Conservation (phyloP, 805 yeast species). For the Lipomyces yamadae region DNA sequence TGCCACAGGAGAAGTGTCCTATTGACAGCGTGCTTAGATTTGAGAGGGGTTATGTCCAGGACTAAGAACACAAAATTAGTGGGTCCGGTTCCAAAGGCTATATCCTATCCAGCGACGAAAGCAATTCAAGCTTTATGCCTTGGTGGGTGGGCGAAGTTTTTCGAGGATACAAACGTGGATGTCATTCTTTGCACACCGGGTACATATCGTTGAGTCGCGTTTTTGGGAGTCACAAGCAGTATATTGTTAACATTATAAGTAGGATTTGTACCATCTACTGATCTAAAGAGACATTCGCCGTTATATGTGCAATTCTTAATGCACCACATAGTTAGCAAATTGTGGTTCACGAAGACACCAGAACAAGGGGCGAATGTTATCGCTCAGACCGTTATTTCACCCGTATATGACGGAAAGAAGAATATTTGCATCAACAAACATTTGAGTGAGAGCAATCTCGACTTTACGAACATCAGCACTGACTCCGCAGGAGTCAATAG, state of each 20-base stretch:
- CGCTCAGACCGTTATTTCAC: slow-evolving; percentile 18
- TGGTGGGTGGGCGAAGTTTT: slow-evolving; percentile 19
- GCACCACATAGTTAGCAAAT: slow-evolving; percentile 12
- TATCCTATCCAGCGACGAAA: slow-evolving; percentile 19
- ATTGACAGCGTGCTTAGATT: slow-evolving; percentile 8
- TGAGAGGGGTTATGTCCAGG: slow-evolving; percentile 5
- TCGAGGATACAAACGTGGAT: slow-evolving; percentile 21
- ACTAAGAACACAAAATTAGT: background rate
- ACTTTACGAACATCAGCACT: slow-evolving; percentile 15
- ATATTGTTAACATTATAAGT: background rate
- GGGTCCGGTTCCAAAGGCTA: slow-evolving; percentile 9
- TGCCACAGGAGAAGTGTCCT: background rate
- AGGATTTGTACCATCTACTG: slow-evolving; percentile 11
- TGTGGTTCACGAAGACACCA: slow-evolving; percentile 24
- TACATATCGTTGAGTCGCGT: background rate
- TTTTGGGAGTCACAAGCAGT: background rate
- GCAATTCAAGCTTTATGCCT: slow-evolving; percentile 31
- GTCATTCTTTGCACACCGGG: slow-evolving; percentile 29
- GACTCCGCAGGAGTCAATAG: slow-evolving; percentile 13
- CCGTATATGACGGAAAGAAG: slow-evolving; percentile 14
- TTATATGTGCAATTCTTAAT: slow-evolving; percentile 4
- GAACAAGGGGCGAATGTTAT: slow-evolving; percentile 26
- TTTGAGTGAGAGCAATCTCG: slow-evolving; percentile 1
- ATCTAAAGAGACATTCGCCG: background rate
- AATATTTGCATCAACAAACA: slow-evolving; percentile 22